Evolutionary conservation across 1,284 basidiomycete species (phyloP), one percentile per base, ranked within the genome.

Genomic region (Ustilago vetiveriae): DNA sequence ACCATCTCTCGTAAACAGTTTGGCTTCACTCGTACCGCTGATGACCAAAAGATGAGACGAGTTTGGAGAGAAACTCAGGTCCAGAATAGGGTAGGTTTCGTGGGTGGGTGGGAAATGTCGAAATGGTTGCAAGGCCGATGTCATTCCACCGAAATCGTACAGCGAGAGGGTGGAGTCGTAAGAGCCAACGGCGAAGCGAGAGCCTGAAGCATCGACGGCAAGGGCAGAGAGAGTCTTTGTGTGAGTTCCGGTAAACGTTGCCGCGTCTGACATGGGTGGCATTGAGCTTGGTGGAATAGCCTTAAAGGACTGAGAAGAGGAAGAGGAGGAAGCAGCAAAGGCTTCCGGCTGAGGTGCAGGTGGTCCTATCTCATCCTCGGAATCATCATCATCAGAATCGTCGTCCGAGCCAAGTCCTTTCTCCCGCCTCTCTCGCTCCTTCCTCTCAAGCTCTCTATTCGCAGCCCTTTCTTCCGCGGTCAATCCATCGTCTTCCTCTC

Each of bases 111-210:
- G 94, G 87, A 92, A 98, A 67, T 88, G 91, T 84, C 93, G 92
- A 87, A 98, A 98, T 14, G 96, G 94, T 81, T 91, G 91, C 82
- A 90, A 87, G 5, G 82, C 72, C 67, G 86, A 84, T 75, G 91
- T 90, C 95, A 99, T 98, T 7, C 96, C 96, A 76, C 95, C 96
- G 84, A 98, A 98, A 83, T 99, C 96, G 94, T 94, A 99, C 48
- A 98, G 83, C 83, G 98, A 98, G 83, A 91, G 90, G 82, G 95
- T 92, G 80, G 98, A 98, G 83, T 99, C 96, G 83, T 97, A 90
- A 16, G 91, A 91, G 10, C 96, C 96, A 2, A 92, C 92, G 6
- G 92, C 85, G 26, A 99, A 85, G 26, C 96, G 88, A 3, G 94
- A 92, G 42, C 96, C 96, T 13, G 94, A 91, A 0, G 92, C 89